A percentile compares a stretch with the other conserved stretches of the same genome.
These are phyloP conservation scores for Misopates orontium DNA, from an alignment of 257 asterid species.

Conservation along the genomic window DNA sequence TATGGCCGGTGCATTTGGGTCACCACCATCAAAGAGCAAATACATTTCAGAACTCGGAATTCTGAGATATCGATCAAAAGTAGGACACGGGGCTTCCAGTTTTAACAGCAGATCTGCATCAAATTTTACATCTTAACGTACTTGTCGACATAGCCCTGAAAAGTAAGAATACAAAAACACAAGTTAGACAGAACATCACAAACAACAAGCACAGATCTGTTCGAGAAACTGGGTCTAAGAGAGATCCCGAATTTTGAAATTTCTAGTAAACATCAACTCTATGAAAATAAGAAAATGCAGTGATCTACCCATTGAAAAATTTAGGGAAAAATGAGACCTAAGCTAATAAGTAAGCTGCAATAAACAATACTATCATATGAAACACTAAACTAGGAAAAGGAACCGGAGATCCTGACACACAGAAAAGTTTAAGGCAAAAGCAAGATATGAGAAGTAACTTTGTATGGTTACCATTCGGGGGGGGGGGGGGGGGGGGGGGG, in stretches of 20 bases:
- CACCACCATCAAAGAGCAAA: slow-evolving; percentile 20
- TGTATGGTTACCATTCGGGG: too few species aligned
- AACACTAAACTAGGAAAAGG: slow-evolving; percentile 17
- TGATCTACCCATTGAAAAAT: neutral
- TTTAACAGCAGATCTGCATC: slow-evolving; percentile 29
- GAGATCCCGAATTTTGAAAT: too few species aligned
- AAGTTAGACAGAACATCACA: slow-evolving; percentile 22
- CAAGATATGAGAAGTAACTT: too few species aligned
- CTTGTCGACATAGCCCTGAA: slow-evolving; percentile 96
- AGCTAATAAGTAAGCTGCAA: slow-evolving; percentile 10
- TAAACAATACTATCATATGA: slow-evolving; percentile 10
- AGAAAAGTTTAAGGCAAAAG: too few species aligned
- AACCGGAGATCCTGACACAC: slow-evolving; percentile 19
- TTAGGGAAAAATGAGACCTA: neutral
- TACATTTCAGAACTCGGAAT: slow-evolving; percentile 27
- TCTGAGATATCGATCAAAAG: slow-evolving; percentile 17
- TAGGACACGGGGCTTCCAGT: slow-evolving; percentile 16
- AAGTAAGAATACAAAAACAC: slow-evolving; percentile 18
- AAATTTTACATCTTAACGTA: slow-evolving; percentile 62
- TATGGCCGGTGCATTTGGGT: slow-evolving; percentile 22
- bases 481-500: too few species aligned
- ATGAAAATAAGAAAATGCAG: neutral
- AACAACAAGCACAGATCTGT: too few species aligned
- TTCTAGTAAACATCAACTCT: neutral
- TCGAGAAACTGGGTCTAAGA: too few species aligned